A percentile compares a stretch with the other conserved stretches of the same genome.
Evolutionary conservation across 2,329 filamentous ascomycete species (phyloP).

Genomic region (Phaeomoniella chlamydospora): DNA sequence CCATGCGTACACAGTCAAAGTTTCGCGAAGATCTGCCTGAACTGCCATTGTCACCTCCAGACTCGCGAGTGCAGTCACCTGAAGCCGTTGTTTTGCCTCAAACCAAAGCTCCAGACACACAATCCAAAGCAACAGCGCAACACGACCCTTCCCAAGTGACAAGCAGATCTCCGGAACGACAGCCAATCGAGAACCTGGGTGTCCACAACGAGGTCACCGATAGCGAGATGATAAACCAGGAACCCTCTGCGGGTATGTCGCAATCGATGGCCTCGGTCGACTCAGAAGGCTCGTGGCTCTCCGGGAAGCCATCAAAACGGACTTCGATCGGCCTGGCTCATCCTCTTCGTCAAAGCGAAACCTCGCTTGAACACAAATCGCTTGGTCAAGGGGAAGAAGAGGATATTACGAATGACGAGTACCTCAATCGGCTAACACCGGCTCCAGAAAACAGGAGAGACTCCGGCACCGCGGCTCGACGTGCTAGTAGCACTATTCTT

Average conservation of each 20-base stretch:
- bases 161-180: neutral
- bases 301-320: conserved; percentile 48
- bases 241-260: conserved; percentile 36
- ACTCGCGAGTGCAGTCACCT: conserved; percentile 66
- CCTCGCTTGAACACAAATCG: conserved; percentile 31
- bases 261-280: conserved; percentile 88
- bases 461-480: conserved; percentile 15
- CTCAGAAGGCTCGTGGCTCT: conserved; percentile 92
- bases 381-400: conserved; percentile 26
- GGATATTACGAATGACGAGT: conserved; percentile 61
- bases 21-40: conserved; percentile 90
- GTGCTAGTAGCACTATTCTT: conserved; percentile 31
- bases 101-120: neutral
- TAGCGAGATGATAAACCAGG: neutral
- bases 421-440: conserved; percentile 44
- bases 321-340: conserved; percentile 26
- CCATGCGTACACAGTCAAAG: conserved; percentile 72
- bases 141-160: too few species aligned
- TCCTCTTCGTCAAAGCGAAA: conserved; percentile 31
- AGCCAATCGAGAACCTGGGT: neutral
- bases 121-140: conserved; percentile 6
- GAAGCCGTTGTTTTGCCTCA: conserved; percentile 32
- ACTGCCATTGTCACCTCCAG: conserved; percentile 68
- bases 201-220: neutral
- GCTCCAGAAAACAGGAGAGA: conserved; percentile 27